Conservation (phyloP, 1,139 yeast species). For the Hanseniaspora gamundiae region DNA sequence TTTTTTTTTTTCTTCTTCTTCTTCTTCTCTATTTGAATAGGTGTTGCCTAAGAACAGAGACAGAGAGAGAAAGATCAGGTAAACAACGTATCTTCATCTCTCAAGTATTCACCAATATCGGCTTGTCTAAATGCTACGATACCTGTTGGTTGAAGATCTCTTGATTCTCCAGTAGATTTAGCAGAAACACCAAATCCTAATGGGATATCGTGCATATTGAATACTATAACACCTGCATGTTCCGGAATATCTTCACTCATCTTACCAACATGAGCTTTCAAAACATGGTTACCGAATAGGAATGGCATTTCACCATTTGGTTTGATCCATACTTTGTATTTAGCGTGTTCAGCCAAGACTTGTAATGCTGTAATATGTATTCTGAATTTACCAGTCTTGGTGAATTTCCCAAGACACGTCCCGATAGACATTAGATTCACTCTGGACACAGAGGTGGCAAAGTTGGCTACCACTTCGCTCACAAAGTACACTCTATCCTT, state of each 20-base stretch:
- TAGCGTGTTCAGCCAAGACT: slow-evolving; percentile 75
- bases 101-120: slow-evolving; percentile 93
- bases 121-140: slow-evolving; percentile 95
- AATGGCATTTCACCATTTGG: slow-evolving; percentile 98
- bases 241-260: slow-evolving; percentile 97
- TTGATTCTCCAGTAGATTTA: slow-evolving; percentile 80
- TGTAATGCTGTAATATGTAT: slow-evolving; percentile 87
- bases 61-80: too few species aligned
- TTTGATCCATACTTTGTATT: slow-evolving; percentile 92
- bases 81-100: slow-evolving; percentile 95
- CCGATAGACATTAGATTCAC: slow-evolving; percentile 87
- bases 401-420: slow-evolving; percentile 87
- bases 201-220: slow-evolving; percentile 85
- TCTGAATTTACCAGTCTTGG: slow-evolving; percentile 94
- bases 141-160: slow-evolving; percentile 82
- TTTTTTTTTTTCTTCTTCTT: neutral
- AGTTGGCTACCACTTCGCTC: slow-evolving; percentile 66
- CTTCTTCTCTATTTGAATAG: neutral
- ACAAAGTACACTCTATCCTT: slow-evolving; percentile 95
- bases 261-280: slow-evolving; percentile 93
- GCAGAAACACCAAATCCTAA: slow-evolving; percentile 95
- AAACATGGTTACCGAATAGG: slow-evolving; percentile 88
- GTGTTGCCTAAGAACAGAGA: too few species aligned
- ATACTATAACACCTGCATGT: slow-evolving; percentile 90
- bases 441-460: slow-evolving; percentile 85